Evolutionary conservation across 208 protist genomes (phyloP), one percentile per base, ranked within the genome.

Genomic region (Leishmania aethiopica): DNA sequence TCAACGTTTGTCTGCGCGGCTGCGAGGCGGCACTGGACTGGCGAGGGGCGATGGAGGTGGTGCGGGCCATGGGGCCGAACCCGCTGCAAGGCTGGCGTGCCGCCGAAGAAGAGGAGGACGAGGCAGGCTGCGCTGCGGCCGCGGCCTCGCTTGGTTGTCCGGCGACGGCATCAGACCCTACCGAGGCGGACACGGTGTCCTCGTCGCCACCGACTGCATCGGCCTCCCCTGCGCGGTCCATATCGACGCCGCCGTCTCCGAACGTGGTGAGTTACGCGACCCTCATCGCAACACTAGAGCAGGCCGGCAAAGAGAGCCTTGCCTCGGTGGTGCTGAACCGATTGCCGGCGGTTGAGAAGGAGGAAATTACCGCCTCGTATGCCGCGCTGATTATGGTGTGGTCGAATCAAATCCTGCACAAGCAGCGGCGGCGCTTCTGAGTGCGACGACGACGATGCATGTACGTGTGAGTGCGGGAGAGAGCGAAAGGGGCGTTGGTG

Each of bases 331-430:
- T 97, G 28, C 82, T 97, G 64, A 88, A 92, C 22, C 82, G 86
- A 3, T 79, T 97, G 35, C 95, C 95, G 22, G 84, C 90, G 45
- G 7, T 91, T 19, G 92, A 96, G 85, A 89, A 89, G 84, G 90
- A 96, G 77, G 92, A 95, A 83, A 96, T 97, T 40, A 96, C 91
- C 2, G 91, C 95, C 32, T 94, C 93, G 66, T 96, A 96, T 86
- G 93, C 92, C 19, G 93, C 95, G 5, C 84, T 97, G 73, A 96
- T 97, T 74, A 82, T 92, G 77, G 92, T 97, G 67, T 97, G 95
- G 95, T 92, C 95, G 35, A 92, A 92, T 71, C 92, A 97, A 81
- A 77, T 92, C 2, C 76, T 83, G 42, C 66, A 59, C 71, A 88
- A 84, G 81, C 81, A 85, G 75, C 85, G 83, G 17, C 79, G 84